phyloP scores from a whole-genome alignment of 352 stramenopile genomes.

The Globisporangium yorkense region DNA sequence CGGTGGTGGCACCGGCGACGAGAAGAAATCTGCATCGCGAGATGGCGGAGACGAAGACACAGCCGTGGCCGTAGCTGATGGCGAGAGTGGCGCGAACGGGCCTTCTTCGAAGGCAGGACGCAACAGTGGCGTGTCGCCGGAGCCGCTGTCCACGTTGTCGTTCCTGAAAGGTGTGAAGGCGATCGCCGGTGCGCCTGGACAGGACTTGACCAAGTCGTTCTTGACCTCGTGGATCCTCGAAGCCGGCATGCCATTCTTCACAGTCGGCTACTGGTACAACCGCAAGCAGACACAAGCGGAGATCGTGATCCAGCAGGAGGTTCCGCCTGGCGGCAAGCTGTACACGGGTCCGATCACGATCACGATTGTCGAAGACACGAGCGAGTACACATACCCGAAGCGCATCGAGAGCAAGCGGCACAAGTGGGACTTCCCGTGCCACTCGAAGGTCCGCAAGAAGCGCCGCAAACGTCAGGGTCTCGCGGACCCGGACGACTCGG shows the following conservation, averaged over 20 bases:
- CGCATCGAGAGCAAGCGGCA: constrained; percentile 80
- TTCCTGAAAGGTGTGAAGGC: constrained; percentile 80
- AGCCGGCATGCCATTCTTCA: constrained; percentile 81
- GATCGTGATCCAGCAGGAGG: constrained; percentile 78
- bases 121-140: constrained; percentile 16
- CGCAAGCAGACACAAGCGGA: constrained; percentile 84
- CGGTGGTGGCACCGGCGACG: constrained; percentile 24
- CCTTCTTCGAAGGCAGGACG: constrained; percentile 10
- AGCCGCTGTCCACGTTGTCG: constrained; percentile 70
- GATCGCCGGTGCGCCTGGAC: constrained; percentile 65
- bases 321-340: constrained; percentile 70
- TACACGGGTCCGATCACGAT: constrained; percentile 79
- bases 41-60: constrained; percentile 34
- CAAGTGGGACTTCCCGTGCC: constrained; percentile 84
- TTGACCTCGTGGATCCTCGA: constrained; percentile 79
- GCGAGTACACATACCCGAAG: constrained; percentile 76
- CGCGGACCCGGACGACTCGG: constrained; percentile 70
- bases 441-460: constrained; percentile 87
- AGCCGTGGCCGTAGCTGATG: constrained; percentile 10
- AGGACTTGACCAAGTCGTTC: constrained; percentile 80
- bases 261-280: constrained; percentile 87
- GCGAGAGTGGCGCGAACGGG: not conserved
- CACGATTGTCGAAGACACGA: constrained; percentile 83
- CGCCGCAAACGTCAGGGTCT: constrained; percentile 76
- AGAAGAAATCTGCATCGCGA: constrained; percentile 25